Base-by-base conservation (phyloP, 441 rosid genomes). In the Capsella rubella region DNA sequence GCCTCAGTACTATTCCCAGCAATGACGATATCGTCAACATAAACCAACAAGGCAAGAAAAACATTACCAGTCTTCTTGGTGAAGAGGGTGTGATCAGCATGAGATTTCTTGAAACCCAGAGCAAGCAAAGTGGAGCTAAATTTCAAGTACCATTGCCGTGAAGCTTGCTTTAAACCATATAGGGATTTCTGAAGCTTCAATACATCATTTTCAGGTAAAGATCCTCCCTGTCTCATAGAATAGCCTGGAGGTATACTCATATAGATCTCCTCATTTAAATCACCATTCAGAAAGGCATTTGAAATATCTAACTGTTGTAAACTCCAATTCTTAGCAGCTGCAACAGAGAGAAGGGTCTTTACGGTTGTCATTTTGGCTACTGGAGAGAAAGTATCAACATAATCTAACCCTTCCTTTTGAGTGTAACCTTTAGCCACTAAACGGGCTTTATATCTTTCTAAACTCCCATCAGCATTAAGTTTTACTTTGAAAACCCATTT, bases 241-340 rank as follows among this genome's bases (percentile, higher is more conserved):
- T 21, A 21, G 25, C 25, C 25, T 21, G 35, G 58, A 0, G 58
- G 35, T 0, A 53, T 0, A 0, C 0, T 2, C 58, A 53, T 53
- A 0, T 53, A 53, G 0, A 53, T 53, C 1, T 53, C 35, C 0
- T 53, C 35, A 53, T 28, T 0, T 0, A 53, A 1, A 1, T 53
- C 35, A 0, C 35, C 11, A 0, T 53, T 53, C 0, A 53, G 0
- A 0, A 53, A 53, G 0, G 18, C 58, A 14, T 54, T 54, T 0
- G 58, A 28, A 0, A 54, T 54, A 0, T 54, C 37, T 0, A 54
- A 1, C 8, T 54, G 58, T 3, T 1, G 0, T 0, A 54, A 1
- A 14, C 11, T 6, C 18, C 58, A 54, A 1, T 54, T 0, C 11
- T 29, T 54, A 2, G 37, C 58, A 6, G 18, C 1, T 0, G 58